Conservation (phyloP, 1,139 yeast species). For the Nakaseomyces uthaithaninus region DNA sequence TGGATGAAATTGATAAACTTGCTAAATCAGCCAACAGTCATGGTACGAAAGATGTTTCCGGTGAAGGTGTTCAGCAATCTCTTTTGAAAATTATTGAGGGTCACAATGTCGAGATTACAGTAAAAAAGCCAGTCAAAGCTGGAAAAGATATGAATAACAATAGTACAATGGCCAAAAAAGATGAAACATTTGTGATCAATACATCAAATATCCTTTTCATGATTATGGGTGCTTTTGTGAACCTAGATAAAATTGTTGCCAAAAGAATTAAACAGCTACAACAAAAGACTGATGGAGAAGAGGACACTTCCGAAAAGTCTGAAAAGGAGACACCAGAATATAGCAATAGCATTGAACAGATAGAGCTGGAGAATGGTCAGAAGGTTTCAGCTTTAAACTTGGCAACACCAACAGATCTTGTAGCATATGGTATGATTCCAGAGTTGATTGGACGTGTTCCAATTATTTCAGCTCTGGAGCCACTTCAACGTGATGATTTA, state of each 20-base stretch:
- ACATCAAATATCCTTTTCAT: conserved; percentile 46
- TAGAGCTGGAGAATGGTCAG: conserved; percentile 33
- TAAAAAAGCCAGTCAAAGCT: conserved; percentile 36
- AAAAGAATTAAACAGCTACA: conserved; percentile 30
- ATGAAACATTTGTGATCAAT: conserved; percentile 39
- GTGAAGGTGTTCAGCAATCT: conserved; percentile 54
- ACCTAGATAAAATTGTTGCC: conserved; percentile 40
- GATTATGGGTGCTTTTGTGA: conserved; percentile 51
- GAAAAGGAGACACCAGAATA: conserved; percentile 11
- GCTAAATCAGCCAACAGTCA: conserved; percentile 39
- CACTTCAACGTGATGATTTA: conserved; percentile 38
- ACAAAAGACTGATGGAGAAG: conserved; percentile 10
- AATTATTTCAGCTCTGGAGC: conserved; percentile 39
- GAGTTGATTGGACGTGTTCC: conserved; percentile 50
- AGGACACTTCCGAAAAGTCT: neutral
- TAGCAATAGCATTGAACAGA: conserved; percentile 28
- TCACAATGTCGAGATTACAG: conserved; percentile 39
- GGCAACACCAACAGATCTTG: conserved; percentile 41
- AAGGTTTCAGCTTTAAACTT: conserved; percentile 36
- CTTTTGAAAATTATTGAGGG: conserved; percentile 47
- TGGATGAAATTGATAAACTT: conserved; percentile 48
- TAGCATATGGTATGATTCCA: conserved; percentile 44
- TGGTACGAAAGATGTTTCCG: conserved; percentile 47
- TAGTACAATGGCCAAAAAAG: conserved; percentile 31
- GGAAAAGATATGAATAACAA: conserved; percentile 32